These are phyloP conservation scores for Vigna trinervia DNA, from an alignment of 306 rosid genomes.

Conservation along the genomic window DNA sequence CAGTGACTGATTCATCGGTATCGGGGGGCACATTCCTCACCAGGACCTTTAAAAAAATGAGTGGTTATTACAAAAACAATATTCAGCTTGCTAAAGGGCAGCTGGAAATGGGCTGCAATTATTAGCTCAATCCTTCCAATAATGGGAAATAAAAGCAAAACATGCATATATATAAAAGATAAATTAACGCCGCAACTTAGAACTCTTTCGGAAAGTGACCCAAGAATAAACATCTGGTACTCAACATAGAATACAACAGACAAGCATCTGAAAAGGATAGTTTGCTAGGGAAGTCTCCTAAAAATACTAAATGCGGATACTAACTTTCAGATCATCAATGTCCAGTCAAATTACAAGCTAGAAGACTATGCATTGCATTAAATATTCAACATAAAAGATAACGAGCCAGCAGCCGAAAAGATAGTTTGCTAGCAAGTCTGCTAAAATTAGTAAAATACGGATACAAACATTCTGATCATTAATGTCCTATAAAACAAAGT, in stretches of 20 bases:
- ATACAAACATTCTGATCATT: not conserved
- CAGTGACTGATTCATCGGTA: conserved; percentile 84
- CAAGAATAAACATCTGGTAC: not conserved
- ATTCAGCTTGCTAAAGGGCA: conserved; percentile 27
- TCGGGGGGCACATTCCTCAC: conserved; percentile 93
- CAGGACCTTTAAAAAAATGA: conserved; percentile 63
- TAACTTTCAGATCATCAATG: conserved; percentile 7
- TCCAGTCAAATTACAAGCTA: conserved; percentile 6
- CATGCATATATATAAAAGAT: conserved; percentile 31
- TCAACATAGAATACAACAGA: conserved; percentile 15
- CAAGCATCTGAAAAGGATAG: conserved; percentile 35
- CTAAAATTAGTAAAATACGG: conserved; percentile 3
- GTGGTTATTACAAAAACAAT: conserved; percentile 21
- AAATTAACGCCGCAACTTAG: conserved; percentile 10
- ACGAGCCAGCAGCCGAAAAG: conserved; percentile 30
- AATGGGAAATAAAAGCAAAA: not conserved
- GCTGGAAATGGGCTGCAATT: conserved; percentile 13
- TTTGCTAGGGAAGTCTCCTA: conserved; percentile 1
- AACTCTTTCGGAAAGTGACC: not conserved
- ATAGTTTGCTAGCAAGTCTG: conserved; percentile 8
- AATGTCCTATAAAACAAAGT: conserved; percentile 8
- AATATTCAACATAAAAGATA: conserved; percentile 10
- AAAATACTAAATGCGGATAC: not conserved
- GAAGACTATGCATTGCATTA: not conserved
- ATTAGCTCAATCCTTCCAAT: conserved; percentile 12